These are phyloP conservation scores for Dothiorella sarmentorum DNA, from an alignment of 2,329 filamentous ascomycete species.

Conservation along the genomic window DNA sequence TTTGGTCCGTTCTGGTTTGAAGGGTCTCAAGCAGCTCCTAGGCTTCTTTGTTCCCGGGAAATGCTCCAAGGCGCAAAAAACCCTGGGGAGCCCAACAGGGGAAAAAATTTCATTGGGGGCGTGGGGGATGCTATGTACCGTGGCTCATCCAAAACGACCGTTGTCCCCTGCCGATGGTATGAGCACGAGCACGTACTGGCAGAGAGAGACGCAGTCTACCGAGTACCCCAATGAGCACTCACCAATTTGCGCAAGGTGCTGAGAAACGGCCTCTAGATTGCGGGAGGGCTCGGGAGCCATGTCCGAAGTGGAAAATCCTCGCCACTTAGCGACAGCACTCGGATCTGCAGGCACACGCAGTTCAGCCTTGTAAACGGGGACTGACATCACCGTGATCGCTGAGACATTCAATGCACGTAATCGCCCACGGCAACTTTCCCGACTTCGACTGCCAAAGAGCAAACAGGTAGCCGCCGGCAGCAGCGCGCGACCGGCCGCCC, in stretches of 20 bases:
- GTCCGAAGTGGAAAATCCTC: conserved; percentile 1
- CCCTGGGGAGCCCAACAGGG: too few relatives aligned
- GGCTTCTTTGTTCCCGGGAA: too few relatives aligned
- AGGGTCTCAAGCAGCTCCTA: too few relatives aligned
- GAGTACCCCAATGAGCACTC: background rate
- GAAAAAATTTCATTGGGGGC: too few relatives aligned
- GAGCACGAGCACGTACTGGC: too few relatives aligned
- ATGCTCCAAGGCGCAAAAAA: too few relatives aligned
- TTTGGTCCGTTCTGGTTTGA: background rate
- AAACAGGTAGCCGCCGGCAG: background rate
- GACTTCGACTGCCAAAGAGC: background rate
- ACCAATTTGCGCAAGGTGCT: background rate
- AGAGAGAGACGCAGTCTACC: too few relatives aligned
- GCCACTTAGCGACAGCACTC: conserved; percentile 1
- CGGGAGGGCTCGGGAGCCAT: conserved; percentile 6
- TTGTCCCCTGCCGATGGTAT: too few relatives aligned
- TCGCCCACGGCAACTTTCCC: background rate
- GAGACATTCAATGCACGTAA: background rate
- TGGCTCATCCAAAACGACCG: background rate
- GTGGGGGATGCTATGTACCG: too few relatives aligned
- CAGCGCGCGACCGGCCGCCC: background rate
- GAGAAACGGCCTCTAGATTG: background rate
- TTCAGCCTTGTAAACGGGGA: conserved; percentile 10
- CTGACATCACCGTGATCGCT: conserved; percentile 16
- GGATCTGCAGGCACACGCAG: conserved; percentile 9